phyloP scores from a whole-genome alignment of 352 stramenopile genomes.

The Pythium grandisporangium region DNA sequence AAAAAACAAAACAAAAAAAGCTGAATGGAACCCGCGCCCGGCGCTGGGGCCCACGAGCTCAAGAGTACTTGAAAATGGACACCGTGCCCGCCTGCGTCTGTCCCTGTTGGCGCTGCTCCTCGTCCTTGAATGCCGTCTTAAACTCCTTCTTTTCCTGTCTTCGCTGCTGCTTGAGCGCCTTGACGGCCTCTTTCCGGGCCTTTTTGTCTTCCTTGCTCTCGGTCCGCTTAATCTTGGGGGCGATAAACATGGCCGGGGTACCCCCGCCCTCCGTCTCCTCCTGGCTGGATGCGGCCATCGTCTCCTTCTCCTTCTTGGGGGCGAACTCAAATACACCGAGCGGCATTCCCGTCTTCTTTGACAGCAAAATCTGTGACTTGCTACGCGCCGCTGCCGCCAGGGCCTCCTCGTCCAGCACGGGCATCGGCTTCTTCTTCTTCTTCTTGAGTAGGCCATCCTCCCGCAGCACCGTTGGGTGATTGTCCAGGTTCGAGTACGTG shows the following conservation, averaged over 20 bases:
- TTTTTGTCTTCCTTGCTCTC: constrained; percentile 93
- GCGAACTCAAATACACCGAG: constrained; percentile 81
- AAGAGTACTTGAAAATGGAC: constrained; percentile 69
- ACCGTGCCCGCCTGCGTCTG: constrained; percentile 53
- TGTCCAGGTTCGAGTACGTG: constrained; percentile 98
- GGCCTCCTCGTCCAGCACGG: constrained; percentile 10
- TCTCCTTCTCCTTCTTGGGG: constrained; percentile 15
- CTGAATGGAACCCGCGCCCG: too few species aligned
- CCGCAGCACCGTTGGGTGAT: constrained; percentile 93
- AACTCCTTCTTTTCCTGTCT: constrained; percentile 94
- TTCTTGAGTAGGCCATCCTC: constrained; percentile 48
- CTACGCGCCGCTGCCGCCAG: constrained; percentile 13
- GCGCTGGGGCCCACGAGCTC: too few species aligned
- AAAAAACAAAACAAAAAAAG: too few species aligned
- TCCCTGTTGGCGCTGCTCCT: constrained; percentile 73
- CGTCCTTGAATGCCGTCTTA: constrained; percentile 90
- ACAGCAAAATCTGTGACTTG: constrained; percentile 83
- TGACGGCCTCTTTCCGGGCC: constrained; percentile 86
- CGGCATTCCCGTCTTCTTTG: constrained; percentile 93
- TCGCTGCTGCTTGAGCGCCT: constrained; percentile 86
- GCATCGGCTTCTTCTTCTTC: constrained; percentile 68
- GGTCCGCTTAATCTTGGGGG: constrained; percentile 36
- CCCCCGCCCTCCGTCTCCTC: neutral
- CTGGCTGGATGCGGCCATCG: constrained; percentile 6
- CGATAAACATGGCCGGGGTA: too few species aligned